phyloP scores from a whole-genome alignment of 768 basidiomycete genomes.

The Cystofilobasidium macerans region DNA sequence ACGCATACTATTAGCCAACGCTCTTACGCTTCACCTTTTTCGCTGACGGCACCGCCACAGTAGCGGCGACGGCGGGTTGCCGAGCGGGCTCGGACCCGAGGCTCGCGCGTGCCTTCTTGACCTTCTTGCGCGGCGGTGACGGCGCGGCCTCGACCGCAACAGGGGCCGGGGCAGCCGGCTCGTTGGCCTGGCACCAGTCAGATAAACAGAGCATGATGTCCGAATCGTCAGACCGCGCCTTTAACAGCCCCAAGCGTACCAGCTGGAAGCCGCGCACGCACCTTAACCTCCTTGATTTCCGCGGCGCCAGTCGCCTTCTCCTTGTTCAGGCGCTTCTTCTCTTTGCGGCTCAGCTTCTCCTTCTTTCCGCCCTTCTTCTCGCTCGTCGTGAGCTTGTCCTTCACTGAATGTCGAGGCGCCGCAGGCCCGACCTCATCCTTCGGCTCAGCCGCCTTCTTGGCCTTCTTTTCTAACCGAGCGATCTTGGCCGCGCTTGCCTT shows the following conservation, averaged over 20 bases:
- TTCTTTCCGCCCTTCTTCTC: neutral
- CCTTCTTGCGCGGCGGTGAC: neutral
- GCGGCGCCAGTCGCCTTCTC: neutral
- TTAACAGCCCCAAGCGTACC: too few relatives aligned
- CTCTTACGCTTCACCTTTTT: conserved; percentile 5
- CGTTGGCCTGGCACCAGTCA: too few relatives aligned
- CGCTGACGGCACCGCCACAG: neutral
- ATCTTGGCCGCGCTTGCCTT: neutral
- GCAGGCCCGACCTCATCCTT: neutral
- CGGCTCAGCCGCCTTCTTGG: neutral
- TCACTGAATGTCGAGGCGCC: too few relatives aligned
- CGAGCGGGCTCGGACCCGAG: neutral
- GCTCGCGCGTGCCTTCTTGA: neutral
- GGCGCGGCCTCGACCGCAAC: neutral
- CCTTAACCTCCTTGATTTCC: neutral
- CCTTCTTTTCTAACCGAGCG: neutral
- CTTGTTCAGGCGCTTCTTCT: conserved; percentile 6
- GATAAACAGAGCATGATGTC: too few relatives aligned
- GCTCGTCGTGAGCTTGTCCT: neutral
- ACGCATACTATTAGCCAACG: neutral
- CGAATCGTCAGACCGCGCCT: too few relatives aligned
- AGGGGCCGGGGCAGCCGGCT: neutral
- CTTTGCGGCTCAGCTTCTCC: conserved; percentile 5
- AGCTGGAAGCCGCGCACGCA: neutral
- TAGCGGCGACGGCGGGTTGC: neutral